Base-by-base conservation (phyloP, 2,329 filamentous ascomycete genomes). In the Fusarium sp. region DNA sequence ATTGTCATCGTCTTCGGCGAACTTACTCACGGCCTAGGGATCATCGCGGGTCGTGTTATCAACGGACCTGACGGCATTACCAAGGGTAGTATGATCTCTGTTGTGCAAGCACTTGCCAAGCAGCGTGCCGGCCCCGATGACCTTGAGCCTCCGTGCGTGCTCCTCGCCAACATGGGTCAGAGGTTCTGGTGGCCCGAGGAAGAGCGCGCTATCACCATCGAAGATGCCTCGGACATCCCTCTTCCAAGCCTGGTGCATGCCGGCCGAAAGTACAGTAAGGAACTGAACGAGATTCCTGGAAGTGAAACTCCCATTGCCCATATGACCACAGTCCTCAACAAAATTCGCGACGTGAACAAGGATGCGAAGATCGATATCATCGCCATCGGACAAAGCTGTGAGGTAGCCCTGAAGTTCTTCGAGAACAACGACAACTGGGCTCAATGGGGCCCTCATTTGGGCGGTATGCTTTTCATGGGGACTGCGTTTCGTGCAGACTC, bases 101-200 rank as follows among this genome's bases (percentile, higher is more conserved):
- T 95, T 60, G 85, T 91, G 25, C 78, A 83, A 38, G 80, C 78
- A 15, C 79, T 90, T 7, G 76, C 75, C 44, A 56, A 73, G 18
- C 79, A 84, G 59, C 66, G 48, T 25, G 79, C 79, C 34, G 81
- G 78, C 16, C 68, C 78, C 0, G 49, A 71, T 0, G 80, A 83
- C 22, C 29, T 75, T 0, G 71, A 77, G 4, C 69, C 81, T 3
- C 89, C 86, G 0, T 91, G 87, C 5, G 81, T 98, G 59, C 81
- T 98, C 29, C 82, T 97, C 27, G 88, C 93, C 47, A 98, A 97
- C 77, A 84, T 89, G 6, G 93, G 93, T 7, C 90, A 97, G 80
- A 82, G 92, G 20, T 83, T 90, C 74, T 98, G 93, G 90, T 93
- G 92, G 78, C 88, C 92, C 43, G 85, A 87, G 54, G 85, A 85